phyloP scores from a whole-genome alignment of 1,139 yeast genomes.

The Yamadazyma membranifaciens region DNA sequence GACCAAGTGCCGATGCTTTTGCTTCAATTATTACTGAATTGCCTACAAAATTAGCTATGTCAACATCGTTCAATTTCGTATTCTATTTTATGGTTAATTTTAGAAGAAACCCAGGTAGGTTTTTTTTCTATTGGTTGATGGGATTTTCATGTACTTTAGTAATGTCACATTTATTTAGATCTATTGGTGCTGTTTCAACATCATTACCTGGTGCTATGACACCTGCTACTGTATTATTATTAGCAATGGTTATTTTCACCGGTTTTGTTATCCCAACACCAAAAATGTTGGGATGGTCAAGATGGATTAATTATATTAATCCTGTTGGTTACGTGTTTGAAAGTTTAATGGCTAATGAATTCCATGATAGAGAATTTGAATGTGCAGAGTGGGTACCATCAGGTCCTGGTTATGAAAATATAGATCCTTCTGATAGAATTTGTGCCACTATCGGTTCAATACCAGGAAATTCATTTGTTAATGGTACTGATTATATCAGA shows the following conservation, averaged over 20 bases:
- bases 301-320: constrained; percentile 59
- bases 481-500: constrained; percentile 57
- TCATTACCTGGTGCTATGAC: constrained; percentile 62
- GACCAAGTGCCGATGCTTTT: constrained; percentile 66
- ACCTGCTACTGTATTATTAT: constrained; percentile 54
- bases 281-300: constrained; percentile 61
- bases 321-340: constrained; percentile 60
- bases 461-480: constrained; percentile 53
- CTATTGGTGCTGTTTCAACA: constrained; percentile 56
- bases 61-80: constrained; percentile 44
- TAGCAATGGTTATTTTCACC: constrained; percentile 54
- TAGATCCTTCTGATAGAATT: constrained; percentile 34
- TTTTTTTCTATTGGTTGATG: constrained; percentile 51
- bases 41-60: constrained; percentile 50
- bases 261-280: constrained; percentile 61
- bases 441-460: constrained; percentile 66
- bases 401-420: constrained; percentile 48
- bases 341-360: constrained; percentile 54
- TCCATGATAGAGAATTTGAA: constrained; percentile 46
- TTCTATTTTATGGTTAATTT: constrained; percentile 59
- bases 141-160: constrained; percentile 45
- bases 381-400: constrained; percentile 48
- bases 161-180: constrained; percentile 59
- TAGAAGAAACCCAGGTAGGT: constrained; percentile 58
- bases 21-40: constrained; percentile 58